Percentiles rank a stretch among this genome's conserved stretches.
These are phyloP conservation scores for Penicillium palitans DNA, from an alignment of 2,329 filamentous ascomycete species.

Conservation along the genomic window DNA sequence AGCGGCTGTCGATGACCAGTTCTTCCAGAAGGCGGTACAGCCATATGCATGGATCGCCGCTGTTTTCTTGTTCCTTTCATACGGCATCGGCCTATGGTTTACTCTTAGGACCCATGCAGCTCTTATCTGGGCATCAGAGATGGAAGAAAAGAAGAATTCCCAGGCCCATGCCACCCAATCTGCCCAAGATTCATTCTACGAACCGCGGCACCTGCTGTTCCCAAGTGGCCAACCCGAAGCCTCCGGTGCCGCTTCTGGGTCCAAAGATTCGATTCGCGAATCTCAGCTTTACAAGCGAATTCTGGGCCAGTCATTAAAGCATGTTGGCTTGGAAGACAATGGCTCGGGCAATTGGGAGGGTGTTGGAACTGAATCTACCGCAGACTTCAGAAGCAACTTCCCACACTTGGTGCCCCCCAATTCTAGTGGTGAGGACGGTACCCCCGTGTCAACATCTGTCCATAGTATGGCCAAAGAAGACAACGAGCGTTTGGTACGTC, in stretches of 20 bases:
- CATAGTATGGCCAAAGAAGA: constrained; percentile 78
- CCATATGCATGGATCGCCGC: constrained; percentile 93
- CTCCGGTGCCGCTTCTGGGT: constrained; percentile 47
- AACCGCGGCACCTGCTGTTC: constrained; percentile 37
- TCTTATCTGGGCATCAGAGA: constrained; percentile 90
- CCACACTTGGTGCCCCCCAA: constrained; percentile 79
- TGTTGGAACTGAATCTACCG: constrained; percentile 22
- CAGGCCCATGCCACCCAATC: constrained; percentile 15
- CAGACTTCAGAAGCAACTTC: constrained; percentile 38
- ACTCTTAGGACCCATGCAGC: constrained; percentile 94
- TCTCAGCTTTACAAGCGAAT: constrained; percentile 91
- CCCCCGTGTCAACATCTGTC: constrained; percentile 27
- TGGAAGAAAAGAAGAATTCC: constrained; percentile 69
- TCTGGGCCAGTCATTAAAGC: constrained; percentile 82
- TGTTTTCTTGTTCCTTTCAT: constrained; percentile 82
- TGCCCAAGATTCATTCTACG: constrained; percentile 34
- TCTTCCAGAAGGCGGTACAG: constrained; percentile 85
- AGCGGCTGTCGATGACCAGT: constrained; percentile 79
- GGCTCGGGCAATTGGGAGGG: constrained; percentile 44
- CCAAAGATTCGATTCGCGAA: constrained; percentile 73
- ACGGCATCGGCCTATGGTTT: constrained; percentile 91
- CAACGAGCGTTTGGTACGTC: constrained; percentile 75
- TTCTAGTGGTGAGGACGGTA: constrained; percentile 48
- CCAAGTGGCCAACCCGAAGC: constrained; percentile 32
- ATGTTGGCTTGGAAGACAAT: constrained; percentile 69